These are phyloP conservation scores for Lentinula guzmanii DNA, from an alignment of 768 basidiomycete genomes.

Conservation along the genomic window DNA sequence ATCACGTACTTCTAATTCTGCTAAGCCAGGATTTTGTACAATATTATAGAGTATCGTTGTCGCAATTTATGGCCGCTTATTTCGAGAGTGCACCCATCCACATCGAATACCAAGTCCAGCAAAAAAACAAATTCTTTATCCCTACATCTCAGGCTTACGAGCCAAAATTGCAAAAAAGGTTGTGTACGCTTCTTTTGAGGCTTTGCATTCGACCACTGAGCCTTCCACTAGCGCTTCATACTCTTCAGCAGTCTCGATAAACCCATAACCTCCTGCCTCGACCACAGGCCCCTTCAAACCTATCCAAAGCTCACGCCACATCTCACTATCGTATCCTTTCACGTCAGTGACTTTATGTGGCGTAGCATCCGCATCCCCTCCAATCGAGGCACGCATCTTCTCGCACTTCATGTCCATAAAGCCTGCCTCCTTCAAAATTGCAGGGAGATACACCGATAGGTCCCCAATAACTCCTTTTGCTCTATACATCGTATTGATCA, in stretches of 20 bases:
- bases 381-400: neutral
- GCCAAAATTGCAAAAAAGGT: neutral
- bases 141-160: neutral
- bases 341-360: neutral
- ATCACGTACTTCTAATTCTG: too few relatives aligned
- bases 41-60: too few relatives aligned
- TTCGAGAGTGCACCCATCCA: too few relatives aligned
- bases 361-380: neutral
- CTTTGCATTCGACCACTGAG: neutral
- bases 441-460: neutral
- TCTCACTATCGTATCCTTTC: neutral
- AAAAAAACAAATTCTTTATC: too few relatives aligned
- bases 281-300: neutral
- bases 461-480: neutral
- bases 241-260: neutral
- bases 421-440: neutral
- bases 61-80: too few relatives aligned
- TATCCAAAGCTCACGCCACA: neutral
- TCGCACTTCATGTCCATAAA: neutral
- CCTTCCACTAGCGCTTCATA: neutral
- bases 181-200: neutral
- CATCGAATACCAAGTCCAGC: too few relatives aligned
- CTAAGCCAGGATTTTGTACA: too few relatives aligned
- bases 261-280: neutral
- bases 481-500: neutral